Evolutionary conservation across 495 filamentous ascomycete genomes (phyloP).

Genomic region (Hypoxylon fragiforme): DNA sequence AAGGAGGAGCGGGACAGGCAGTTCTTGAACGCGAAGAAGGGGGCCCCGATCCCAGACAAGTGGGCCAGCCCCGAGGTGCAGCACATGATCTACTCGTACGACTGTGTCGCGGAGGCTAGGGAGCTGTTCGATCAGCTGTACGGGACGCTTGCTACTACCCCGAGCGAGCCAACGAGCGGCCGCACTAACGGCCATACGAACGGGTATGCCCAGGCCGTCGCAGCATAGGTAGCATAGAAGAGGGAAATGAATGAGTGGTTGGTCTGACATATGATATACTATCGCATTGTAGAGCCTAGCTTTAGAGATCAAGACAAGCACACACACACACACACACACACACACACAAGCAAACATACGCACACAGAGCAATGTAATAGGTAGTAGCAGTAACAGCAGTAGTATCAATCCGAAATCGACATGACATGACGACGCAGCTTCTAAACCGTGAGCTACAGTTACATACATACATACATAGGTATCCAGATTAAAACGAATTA

Average conservation of each 20-base stretch:
- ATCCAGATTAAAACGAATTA: too few relatives aligned
- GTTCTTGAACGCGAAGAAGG: conserved; percentile 64
- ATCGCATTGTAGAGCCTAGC: conserved; percentile 8
- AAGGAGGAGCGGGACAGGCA: conserved; percentile 75
- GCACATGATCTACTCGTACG: conserved; percentile 73
- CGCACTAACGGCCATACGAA: conserved; percentile 13
- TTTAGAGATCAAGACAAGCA: background rate
- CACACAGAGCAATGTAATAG: too few relatives aligned
- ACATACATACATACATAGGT: too few relatives aligned
- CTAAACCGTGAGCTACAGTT: too few relatives aligned
- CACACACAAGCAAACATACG: conserved; percentile 4
- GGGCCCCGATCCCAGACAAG: conserved; percentile 67
- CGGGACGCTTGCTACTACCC: conserved; percentile 36
- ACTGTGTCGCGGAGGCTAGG: conserved; percentile 63
- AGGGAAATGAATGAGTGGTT: too few relatives aligned
- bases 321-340: conserved; percentile 12
- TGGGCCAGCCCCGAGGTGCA: conserved; percentile 79
- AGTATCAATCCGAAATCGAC: conserved; percentile 11
- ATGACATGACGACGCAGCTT: background rate
- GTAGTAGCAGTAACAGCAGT: too few relatives aligned
- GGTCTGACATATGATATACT: too few relatives aligned
- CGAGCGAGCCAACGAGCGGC: too few relatives aligned
- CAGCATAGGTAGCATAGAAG: too few relatives aligned
- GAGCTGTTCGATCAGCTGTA: conserved; percentile 65
- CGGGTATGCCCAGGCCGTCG: conserved; percentile 9